A percentile compares a stretch with the other conserved stretches of the same genome.
Evolutionary conservation across 345 rosid genomes (phyloP).

Genomic region (Citrus hindsii): DNA sequence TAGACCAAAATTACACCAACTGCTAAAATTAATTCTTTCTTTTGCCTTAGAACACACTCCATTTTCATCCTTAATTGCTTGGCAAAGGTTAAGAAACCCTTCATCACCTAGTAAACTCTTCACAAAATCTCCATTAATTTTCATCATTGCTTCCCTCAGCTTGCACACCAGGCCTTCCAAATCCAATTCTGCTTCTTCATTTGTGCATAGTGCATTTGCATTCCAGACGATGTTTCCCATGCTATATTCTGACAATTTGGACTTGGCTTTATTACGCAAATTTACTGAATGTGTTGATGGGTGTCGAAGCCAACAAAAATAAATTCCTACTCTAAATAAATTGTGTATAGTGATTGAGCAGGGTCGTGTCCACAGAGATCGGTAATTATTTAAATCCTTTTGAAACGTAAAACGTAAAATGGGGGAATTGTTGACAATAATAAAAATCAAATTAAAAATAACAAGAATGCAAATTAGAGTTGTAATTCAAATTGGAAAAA

Average conservation of each 20-base stretch:
- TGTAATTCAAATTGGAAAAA: no score
- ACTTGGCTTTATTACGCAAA: slow-evolving; percentile 24
- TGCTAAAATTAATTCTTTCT: slow-evolving; percentile 18
- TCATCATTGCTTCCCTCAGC: slow-evolving; percentile 7
- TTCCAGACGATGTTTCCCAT: slow-evolving; percentile 46
- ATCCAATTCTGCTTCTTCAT: slow-evolving; percentile 4
- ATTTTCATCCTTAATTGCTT: slow-evolving; percentile 3
- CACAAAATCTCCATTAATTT: slow-evolving; percentile 16
- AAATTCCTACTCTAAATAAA: no score
- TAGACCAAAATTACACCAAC: no score
- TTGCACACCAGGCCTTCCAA: background rate
- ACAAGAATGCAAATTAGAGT: no score
- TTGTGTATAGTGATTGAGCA: no score
- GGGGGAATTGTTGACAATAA: no score
- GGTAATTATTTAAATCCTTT: no score
- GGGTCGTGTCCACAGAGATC: no score
- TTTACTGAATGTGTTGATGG: slow-evolving; percentile 31
- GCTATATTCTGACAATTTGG: slow-evolving; percentile 28
- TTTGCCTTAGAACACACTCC: background rate
- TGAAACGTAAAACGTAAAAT: no score
- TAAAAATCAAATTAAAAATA: no score
- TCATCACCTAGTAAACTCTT: slow-evolving; percentile 13
- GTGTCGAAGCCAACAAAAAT: no score
- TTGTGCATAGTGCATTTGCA: slow-evolving; percentile 7
- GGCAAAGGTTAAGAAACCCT: background rate